Conservation (phyloP, 176 grass and related monocot species). For the Alloteropsis semialata region DNA sequence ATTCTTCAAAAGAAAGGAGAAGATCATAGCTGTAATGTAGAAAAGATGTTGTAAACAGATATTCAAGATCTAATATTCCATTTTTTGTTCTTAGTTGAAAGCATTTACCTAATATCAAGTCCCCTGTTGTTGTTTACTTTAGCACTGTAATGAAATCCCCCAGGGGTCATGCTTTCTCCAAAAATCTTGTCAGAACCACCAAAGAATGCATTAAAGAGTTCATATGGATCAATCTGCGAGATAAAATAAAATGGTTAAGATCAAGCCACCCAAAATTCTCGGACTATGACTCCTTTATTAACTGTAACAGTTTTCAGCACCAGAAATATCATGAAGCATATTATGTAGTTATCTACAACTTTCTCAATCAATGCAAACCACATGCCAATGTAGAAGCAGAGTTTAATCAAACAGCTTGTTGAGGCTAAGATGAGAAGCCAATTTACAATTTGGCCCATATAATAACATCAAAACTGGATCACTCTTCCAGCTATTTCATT, state of each 20-base stretch:
- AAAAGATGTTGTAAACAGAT: conserved; percentile 23
- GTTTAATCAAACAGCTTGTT: background rate
- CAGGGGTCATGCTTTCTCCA: conserved; percentile 44
- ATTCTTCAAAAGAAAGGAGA: conserved; percentile 90
- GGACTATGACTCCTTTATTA: background rate
- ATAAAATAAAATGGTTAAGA: conserved; percentile 23
- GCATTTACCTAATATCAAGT: conserved; percentile 75
- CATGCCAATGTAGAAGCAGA: background rate
- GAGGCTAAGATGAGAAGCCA: conserved; percentile 1
- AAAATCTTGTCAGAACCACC: conserved; percentile 57
- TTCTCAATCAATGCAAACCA: conserved; percentile 6
- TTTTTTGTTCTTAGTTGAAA: background rate
- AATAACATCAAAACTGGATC: background rate
- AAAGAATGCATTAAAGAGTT: conserved; percentile 88
- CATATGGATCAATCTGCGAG: conserved; percentile 76
- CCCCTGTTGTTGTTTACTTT: conserved; percentile 38
- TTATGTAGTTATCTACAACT: background rate
- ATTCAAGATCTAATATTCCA: background rate
- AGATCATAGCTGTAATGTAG: conserved; percentile 63
- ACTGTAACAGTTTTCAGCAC: background rate
- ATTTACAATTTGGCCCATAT: background rate
- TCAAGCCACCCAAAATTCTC: background rate
- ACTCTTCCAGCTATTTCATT: background rate
- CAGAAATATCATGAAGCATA: background rate
- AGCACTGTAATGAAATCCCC: conserved; percentile 49